Base-by-base conservation (phyloP, 2,329 filamentous ascomycete species). In the Fusarium sp. region DNA sequence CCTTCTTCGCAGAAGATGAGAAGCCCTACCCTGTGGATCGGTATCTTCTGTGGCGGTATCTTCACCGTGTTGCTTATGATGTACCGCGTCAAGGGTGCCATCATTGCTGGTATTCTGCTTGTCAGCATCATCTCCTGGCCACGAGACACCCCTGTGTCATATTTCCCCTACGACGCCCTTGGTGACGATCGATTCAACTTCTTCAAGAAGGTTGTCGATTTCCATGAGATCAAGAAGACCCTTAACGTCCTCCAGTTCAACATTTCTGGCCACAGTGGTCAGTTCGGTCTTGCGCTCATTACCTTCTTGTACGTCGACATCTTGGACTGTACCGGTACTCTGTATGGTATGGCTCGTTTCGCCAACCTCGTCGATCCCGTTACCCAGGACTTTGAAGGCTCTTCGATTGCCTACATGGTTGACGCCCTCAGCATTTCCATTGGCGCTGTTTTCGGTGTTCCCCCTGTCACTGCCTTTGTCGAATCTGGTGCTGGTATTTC, bases 271-370 rank as follows among this genome's bases (percentile, higher is more conserved):
- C 90, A 94, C 65, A 91, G 92, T 17, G 90, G 90, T 8, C 91
- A 96, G 78, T 97, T 97, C 78, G 93, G 92, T 34, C 87, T 96
- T 56, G 94, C 94, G 1, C 90, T 97, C 73, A 91, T 97, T 81
- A 97, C 94, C 6, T 97, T 97, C 84, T 87, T 97, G 28, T 97
- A 97, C 78, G 94, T 97, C 74, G 94, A 97, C 78, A 96, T 97
- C 70, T 89, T 97, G 50, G 94, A 97, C 82, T 92, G 90, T 74
- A 97, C 94, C 0, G 94, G 94, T 76, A 97, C 94, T 2, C 85
- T 97, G 67, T 97, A 97, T 84, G 93, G 93, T 26, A 97, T 97
- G 94, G 94, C 94, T 24, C 91, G 92, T 36, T 96, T 96, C 82
- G 92, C 92, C 74, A 90, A 93, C 50, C 89, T 93, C 63, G 92